These are phyloP conservation scores for Paraconiothyrium sp. DNA, from an alignment of 2,329 filamentous ascomycete genomes.

Conservation along the genomic window DNA sequence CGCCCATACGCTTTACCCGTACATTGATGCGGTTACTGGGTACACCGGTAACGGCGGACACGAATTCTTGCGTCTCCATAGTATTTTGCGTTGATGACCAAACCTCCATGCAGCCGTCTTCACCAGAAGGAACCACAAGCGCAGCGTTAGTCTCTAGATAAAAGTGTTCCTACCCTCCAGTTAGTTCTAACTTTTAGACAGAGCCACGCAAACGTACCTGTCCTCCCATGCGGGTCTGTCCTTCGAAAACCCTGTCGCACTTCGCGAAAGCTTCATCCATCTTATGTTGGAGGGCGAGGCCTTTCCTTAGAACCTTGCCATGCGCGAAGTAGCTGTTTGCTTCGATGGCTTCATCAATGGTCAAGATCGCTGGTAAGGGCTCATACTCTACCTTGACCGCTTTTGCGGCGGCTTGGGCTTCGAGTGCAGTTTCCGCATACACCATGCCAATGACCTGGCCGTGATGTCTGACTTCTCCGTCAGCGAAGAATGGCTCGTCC, in stretches of 20 bases:
- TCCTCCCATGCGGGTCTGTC: slow-evolving; percentile 84
- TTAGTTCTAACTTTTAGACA: neutral
- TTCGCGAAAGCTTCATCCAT: slow-evolving; percentile 76
- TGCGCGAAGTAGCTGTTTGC: slow-evolving; percentile 85
- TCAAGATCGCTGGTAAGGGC: slow-evolving; percentile 84
- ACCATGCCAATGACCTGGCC: slow-evolving; percentile 93
- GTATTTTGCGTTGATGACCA: slow-evolving; percentile 60
- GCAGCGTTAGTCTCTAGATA: slow-evolving; percentile 93
- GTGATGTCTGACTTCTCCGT: slow-evolving; percentile 83
- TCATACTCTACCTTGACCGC: slow-evolving; percentile 90
- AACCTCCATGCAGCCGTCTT: slow-evolving; percentile 93
- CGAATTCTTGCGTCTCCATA: slow-evolving; percentile 65
- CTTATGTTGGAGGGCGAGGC: slow-evolving; percentile 61
- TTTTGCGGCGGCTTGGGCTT: slow-evolving; percentile 80
- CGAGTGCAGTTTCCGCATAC: slow-evolving; percentile 78
- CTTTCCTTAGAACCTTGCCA: slow-evolving; percentile 80
- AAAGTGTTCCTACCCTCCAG: slow-evolving; percentile 82
- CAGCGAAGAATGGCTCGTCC: slow-evolving; percentile 90
- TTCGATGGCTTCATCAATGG: slow-evolving; percentile 93
- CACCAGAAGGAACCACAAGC: slow-evolving; percentile 82
- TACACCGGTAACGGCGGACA: slow-evolving; percentile 82
- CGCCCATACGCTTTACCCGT: slow-evolving; percentile 88
- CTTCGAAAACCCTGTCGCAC: slow-evolving; percentile 84
- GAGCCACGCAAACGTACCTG: neutral
- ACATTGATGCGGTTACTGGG: slow-evolving; percentile 88